Conservation (phyloP, 2,329 filamentous ascomycete genomes). For the Arthroderma sp. region DNA sequence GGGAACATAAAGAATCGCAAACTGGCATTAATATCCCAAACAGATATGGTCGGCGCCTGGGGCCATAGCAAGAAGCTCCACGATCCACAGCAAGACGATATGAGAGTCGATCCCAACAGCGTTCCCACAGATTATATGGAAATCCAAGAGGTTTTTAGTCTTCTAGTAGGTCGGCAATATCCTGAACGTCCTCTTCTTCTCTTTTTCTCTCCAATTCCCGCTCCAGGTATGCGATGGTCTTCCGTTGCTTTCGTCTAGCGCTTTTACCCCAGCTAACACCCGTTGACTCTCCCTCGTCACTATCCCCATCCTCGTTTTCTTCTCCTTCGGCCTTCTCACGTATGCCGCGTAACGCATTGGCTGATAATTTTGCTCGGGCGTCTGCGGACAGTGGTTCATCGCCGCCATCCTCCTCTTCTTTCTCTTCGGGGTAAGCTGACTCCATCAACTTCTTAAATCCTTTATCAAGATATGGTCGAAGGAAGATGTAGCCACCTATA, state of each 20-base stretch:
- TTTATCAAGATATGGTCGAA: slow-evolving; percentile 63
- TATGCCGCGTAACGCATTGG: slow-evolving; percentile 51
- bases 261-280: slow-evolving; percentile 54
- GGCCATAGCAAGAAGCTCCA: too few species aligned
- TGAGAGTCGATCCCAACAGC: too few species aligned
- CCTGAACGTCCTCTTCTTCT: slow-evolving; percentile 58
- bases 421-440: slow-evolving; percentile 18
- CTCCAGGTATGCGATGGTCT: slow-evolving; percentile 51
- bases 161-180: slow-evolving; percentile 59
- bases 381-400: slow-evolving; percentile 17
- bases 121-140: too few species aligned
- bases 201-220: slow-evolving; percentile 49
- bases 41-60: too few species aligned
- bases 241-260: slow-evolving; percentile 55
- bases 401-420: slow-evolving; percentile 36
- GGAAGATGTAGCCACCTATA: slow-evolving; percentile 58
- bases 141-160: slow-evolving; percentile 26
- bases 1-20: too few species aligned
- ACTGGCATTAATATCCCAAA: too few species aligned
- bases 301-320: slow-evolving; percentile 30
- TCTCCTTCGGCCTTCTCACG: slow-evolving; percentile 41
- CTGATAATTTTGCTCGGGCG: slow-evolving; percentile 42
- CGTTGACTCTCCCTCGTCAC: slow-evolving; percentile 30
- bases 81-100: too few species aligned
- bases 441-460: slow-evolving; percentile 45